These are phyloP conservation scores for Hyphodiscus sp. DNA, from an alignment of 2,329 filamentous ascomycete species.

Conservation along the genomic window DNA sequence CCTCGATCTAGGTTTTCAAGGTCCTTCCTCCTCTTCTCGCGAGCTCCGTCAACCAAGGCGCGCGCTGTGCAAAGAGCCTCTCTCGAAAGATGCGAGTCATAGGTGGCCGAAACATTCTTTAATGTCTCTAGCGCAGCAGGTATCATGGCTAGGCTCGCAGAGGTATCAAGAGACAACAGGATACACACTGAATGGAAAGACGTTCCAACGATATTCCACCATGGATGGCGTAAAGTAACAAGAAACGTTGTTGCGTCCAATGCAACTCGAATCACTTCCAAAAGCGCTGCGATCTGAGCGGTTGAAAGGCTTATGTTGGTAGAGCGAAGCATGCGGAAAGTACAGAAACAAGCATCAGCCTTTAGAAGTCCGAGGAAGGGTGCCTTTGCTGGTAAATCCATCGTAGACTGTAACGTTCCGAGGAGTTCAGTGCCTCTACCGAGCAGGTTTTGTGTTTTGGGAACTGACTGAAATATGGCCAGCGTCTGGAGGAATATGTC, in stretches of 20 bases:
- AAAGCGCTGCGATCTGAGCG: not conserved
- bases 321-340: slow-evolving; percentile 12
- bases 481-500: slow-evolving; percentile 14
- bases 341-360: slow-evolving; percentile 18
- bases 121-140: slow-evolving; percentile 15
- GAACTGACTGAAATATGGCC: slow-evolving; percentile 12
- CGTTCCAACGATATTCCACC: slow-evolving; percentile 20
- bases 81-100: slow-evolving; percentile 14
- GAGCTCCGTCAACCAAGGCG: slow-evolving; percentile 17
- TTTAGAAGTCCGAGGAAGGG: slow-evolving; percentile 10
- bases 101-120: slow-evolving; percentile 9
- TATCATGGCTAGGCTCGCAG: slow-evolving; percentile 15
- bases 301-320: slow-evolving; percentile 2
- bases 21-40: slow-evolving; percentile 14
- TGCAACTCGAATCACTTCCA: slow-evolving; percentile 14
- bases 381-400: not conserved
- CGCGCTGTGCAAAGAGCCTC: slow-evolving; percentile 20
- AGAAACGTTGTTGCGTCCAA: slow-evolving; percentile 13
- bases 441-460: not conserved
- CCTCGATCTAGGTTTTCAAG: slow-evolving; percentile 14
- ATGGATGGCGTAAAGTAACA: slow-evolving; percentile 8
- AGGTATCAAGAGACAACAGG: slow-evolving; percentile 14
- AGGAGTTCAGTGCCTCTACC: slow-evolving; percentile 1
- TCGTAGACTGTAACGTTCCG: not conserved
- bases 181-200: slow-evolving; percentile 20